Conservation (phyloP, 495 filamentous ascomycete genomes). For the Penicillium herquei region DNA sequence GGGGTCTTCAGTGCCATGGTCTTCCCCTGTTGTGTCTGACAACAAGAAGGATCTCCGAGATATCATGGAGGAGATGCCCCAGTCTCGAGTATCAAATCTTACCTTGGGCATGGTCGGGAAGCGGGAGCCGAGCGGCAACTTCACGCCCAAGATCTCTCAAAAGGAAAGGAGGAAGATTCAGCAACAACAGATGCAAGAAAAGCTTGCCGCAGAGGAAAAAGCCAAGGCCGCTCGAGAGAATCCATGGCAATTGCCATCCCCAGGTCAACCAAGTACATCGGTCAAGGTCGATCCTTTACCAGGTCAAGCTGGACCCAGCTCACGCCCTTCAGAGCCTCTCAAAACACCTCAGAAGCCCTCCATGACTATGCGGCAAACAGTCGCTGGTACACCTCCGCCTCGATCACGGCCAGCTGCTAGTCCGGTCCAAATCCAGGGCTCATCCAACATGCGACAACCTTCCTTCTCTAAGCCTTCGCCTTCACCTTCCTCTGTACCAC, state of each 20-base stretch:
- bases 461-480: constrained; percentile 22
- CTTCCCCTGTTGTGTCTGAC: constrained; percentile 48
- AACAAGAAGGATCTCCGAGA: constrained; percentile 75
- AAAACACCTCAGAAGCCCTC: constrained; percentile 44
- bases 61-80: constrained; percentile 76
- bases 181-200: constrained; percentile 60
- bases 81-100: constrained; percentile 62
- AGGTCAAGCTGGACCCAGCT: constrained; percentile 19
- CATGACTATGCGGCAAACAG: constrained; percentile 63
- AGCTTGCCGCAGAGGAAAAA: constrained; percentile 45
- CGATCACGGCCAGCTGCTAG: constrained; percentile 27
- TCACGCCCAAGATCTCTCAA: constrained; percentile 68
- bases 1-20: constrained; percentile 56
- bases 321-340: constrained; percentile 20
- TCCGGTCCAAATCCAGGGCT: constrained; percentile 26
- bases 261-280: constrained; percentile 17
- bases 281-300: constrained; percentile 20
- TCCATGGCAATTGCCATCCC: constrained; percentile 67
- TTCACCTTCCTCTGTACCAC: constrained; percentile 14
- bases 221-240: constrained; percentile 49
- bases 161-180: constrained; percentile 86
- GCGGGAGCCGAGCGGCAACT: constrained; percentile 33
- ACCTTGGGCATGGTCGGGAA: constrained; percentile 64
- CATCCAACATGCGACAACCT: constrained; percentile 20
- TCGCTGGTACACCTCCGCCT: constrained; percentile 49